Conservation (phyloP, 139 green algal genomes). For the Haematococcus sp. region DNA sequence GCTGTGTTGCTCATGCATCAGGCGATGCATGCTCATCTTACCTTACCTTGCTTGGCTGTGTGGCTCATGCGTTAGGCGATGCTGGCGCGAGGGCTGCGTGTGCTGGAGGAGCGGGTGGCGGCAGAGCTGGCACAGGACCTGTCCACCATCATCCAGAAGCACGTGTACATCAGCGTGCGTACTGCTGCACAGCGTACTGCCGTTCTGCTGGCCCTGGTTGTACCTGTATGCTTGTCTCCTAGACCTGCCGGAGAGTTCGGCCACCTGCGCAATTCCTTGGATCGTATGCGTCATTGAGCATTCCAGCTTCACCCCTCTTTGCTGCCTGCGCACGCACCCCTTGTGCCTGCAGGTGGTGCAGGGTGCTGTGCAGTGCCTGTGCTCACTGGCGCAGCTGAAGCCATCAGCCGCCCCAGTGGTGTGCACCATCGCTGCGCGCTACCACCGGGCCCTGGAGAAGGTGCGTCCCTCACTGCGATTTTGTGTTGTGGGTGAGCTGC, state of each 20-base stretch:
- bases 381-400: neutral
- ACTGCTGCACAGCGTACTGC: neutral
- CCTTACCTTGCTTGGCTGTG: too few relatives aligned
- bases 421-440: neutral
- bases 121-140: constrained; percentile 57
- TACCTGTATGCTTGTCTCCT: too few relatives aligned
- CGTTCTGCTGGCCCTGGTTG: too few relatives aligned
- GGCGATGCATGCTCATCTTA: too few relatives aligned
- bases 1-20: too few relatives aligned
- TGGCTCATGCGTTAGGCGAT: too few relatives aligned
- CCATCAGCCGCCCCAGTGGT: neutral
- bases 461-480: too few relatives aligned
- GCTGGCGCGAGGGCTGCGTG: constrained; percentile 10
- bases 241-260: too few relatives aligned
- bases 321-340: neutral
- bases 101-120: constrained; percentile 27
- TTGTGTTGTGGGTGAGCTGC: too few relatives aligned
- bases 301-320: too few relatives aligned
- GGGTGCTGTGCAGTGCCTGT: constrained; percentile 13
- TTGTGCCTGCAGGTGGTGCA: constrained; percentile 1
- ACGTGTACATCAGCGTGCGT: constrained; percentile 44
- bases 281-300: too few relatives aligned
- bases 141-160: constrained; percentile 42
- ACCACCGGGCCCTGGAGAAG: constrained; percentile 27
- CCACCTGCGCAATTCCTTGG: too few relatives aligned